phyloP scores from a whole-genome alignment of 202 grass and related monocot genomes.

The Carex arenaria region DNA sequence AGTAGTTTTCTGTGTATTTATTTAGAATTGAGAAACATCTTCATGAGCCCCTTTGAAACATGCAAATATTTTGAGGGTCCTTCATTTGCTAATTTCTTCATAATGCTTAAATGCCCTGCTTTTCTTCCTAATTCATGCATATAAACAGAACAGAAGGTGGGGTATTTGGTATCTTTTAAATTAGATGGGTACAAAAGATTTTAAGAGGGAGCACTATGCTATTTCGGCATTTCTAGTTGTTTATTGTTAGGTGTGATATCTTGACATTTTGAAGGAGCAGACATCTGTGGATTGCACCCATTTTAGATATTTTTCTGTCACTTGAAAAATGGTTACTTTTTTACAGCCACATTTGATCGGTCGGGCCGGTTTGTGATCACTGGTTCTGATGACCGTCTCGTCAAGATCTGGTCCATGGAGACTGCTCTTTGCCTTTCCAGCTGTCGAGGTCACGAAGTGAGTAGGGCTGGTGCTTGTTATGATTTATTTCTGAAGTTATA shows the following conservation, averaged over 20 bases:
- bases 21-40: background rate
- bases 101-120: background rate
- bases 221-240: background rate
- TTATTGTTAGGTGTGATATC: background rate
- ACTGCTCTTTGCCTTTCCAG: constrained; percentile 93
- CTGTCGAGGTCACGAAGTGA: constrained; percentile 96
- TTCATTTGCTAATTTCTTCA: background rate
- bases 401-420: constrained; percentile 99
- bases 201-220: background rate
- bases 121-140: background rate
- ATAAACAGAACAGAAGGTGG: background rate
- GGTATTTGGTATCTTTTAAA: background rate
- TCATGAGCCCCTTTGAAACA: background rate
- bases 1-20: background rate
- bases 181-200: background rate
- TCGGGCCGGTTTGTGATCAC: constrained; percentile 87
- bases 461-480: constrained; percentile 30
- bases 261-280: background rate
- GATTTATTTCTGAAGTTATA: constrained; percentile 13
- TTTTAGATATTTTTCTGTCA: background rate
- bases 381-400: constrained; percentile 94
- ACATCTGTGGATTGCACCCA: background rate
- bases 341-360: constrained; percentile 87
- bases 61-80: background rate
- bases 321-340: constrained; percentile 22